phyloP scores from a whole-genome alignment of 306 rosid species.

The Vicia villosa region DNA sequence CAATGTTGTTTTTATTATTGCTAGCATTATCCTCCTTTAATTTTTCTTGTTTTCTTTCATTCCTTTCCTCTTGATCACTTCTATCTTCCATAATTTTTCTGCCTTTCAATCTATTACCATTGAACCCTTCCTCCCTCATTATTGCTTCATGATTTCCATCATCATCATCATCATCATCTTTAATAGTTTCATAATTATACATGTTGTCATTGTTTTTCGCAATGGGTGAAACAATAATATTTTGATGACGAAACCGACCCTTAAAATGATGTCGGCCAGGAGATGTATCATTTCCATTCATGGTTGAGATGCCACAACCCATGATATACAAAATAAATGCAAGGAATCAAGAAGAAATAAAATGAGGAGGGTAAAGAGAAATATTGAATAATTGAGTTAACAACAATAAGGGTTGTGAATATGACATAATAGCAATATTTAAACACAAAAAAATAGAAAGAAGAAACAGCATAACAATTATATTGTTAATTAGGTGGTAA shows the following conservation, averaged over 20 bases:
- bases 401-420: not conserved
- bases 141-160: not conserved
- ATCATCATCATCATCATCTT: not conserved
- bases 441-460: not conserved
- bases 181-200: not conserved
- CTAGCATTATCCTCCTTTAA: not conserved
- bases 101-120: slow-evolving; percentile 2
- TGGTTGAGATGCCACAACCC: slow-evolving; percentile 72
- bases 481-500: not conserved
- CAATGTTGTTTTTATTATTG: not conserved
- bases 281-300: slow-evolving; percentile 6
- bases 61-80: not conserved
- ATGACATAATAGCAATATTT: not conserved
- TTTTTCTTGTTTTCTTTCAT: not conserved
- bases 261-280: not conserved
- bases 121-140: not conserved
- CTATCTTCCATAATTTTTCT: slow-evolving; percentile 9
- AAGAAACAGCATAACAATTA: not conserved
- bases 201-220: not conserved
- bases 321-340: slow-evolving; percentile 16
- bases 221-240: not conserved
- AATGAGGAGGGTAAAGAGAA: not conserved
- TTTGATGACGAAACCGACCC: not conserved
- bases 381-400: not conserved
- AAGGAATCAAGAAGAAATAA: not conserved